A percentile compares a stretch with the other conserved stretches of the same genome.
Evolutionary conservation across 1,284 basidiomycete genomes (phyloP).

Genomic region (Thelephora terrestris): DNA sequence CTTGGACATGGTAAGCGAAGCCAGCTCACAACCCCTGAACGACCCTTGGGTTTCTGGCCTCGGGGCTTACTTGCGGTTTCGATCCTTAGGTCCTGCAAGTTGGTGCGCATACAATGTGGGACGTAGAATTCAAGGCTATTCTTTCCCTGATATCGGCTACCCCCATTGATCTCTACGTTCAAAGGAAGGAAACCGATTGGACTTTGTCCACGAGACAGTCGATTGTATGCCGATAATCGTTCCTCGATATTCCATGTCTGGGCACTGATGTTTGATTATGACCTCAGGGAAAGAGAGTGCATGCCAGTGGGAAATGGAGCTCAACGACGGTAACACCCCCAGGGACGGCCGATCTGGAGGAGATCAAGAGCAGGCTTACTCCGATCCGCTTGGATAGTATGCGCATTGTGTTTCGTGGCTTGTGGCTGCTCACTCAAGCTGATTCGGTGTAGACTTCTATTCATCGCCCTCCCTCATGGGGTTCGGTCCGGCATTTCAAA

Average conservation of each 20-base stretch:
- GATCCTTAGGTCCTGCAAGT: slow-evolving; percentile 13
- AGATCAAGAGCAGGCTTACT: slow-evolving; percentile 11
- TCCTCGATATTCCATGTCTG: slow-evolving; percentile 16
- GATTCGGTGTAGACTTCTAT: slow-evolving; percentile 9
- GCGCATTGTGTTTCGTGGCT: not conserved
- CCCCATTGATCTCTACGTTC: slow-evolving; percentile 20
- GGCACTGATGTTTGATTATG: too few species aligned
- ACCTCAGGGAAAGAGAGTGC: too few species aligned
- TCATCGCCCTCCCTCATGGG: not conserved
- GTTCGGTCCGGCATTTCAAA: slow-evolving; percentile 4
- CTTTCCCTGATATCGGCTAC: slow-evolving; percentile 20
- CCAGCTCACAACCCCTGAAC: not conserved
- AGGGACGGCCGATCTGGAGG: slow-evolving; percentile 9
- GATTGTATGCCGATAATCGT: slow-evolving; percentile 19
- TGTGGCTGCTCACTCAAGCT: not conserved
- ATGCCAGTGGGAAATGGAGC: too few species aligned
- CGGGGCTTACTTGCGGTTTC: not conserved
- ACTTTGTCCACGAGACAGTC: slow-evolving; percentile 16
- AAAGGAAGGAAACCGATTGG: slow-evolving; percentile 21
- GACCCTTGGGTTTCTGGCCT: not conserved
- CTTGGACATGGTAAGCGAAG: slow-evolving; percentile 29
- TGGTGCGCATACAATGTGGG: slow-evolving; percentile 15
- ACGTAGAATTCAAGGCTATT: slow-evolving; percentile 17
- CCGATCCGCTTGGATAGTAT: slow-evolving; percentile 7
- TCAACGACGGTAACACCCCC: not conserved